Conservation (phyloP, 140 eudicot species). For the Senecio squalidus region DNA sequence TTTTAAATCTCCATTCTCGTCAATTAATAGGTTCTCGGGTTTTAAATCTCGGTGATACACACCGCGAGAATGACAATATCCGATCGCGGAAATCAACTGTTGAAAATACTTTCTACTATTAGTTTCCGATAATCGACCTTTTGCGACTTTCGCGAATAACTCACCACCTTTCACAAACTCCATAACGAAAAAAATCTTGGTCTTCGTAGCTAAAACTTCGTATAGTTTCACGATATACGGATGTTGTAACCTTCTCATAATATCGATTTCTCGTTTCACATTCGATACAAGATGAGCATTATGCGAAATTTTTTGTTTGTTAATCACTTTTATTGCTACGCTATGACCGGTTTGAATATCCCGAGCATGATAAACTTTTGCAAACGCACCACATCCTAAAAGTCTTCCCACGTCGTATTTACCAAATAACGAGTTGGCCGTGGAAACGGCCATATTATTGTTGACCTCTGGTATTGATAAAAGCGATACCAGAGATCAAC, state of each 20-base stretch:
- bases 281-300: neutral
- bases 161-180: conserved; percentile 27
- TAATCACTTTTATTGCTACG: conserved; percentile 19
- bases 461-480: neutral
- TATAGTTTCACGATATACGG: conserved; percentile 13
- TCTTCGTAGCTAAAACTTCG: conserved; percentile 19
- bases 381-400: conserved; percentile 21
- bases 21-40: conserved; percentile 15
- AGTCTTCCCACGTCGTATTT: conserved; percentile 18
- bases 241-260: conserved; percentile 13
- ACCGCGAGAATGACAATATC: conserved; percentile 22
- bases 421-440: conserved; percentile 6
- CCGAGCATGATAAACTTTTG: conserved; percentile 15
- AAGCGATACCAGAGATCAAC: conserved; percentile 1
- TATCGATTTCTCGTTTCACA: conserved; percentile 17
- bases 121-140: conserved; percentile 8
- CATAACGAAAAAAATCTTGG: conserved; percentile 15
- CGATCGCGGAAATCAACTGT: conserved; percentile 15
- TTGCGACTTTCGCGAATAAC: conserved; percentile 10
- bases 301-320: conserved; percentile 7
- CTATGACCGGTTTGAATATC: conserved; percentile 10
- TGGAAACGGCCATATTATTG: neutral
- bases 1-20: conserved; percentile 17
- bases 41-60: conserved; percentile 21
- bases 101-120: conserved; percentile 18